Evolutionary conservation across 225 moss, liverwort and hornwort genomes (phyloP).

Genomic region (Pseudisothecium myosuroides): DNA sequence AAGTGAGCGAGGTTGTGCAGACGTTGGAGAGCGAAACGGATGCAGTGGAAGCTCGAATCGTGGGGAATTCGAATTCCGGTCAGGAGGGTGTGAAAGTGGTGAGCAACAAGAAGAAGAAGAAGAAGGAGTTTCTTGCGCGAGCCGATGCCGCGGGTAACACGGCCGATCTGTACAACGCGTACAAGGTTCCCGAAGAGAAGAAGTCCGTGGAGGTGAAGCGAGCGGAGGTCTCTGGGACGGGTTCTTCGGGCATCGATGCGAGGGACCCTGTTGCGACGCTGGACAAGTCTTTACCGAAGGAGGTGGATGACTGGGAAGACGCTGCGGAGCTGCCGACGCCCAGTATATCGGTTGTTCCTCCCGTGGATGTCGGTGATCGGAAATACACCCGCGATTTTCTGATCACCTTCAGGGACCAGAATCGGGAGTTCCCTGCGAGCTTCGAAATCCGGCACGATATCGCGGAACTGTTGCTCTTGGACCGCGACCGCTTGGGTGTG

Average conservation of each 20-base stretch:
- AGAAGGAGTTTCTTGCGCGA: conserved; percentile 67
- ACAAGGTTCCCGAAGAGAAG: conserved; percentile 91
- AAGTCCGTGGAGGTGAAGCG: conserved; percentile 75
- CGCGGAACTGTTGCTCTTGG: conserved; percentile 6
- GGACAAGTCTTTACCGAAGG: conserved; percentile 52
- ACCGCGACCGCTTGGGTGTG: conserved; percentile 7
- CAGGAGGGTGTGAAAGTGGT: conserved; percentile 29
- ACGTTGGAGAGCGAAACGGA: conserved; percentile 43
- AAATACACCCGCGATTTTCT: conserved; percentile 88
- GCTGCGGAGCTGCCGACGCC: conserved; percentile 86
- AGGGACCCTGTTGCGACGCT: conserved; percentile 29
- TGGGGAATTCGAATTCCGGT: conserved; percentile 18
- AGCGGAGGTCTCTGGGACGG: conserved; percentile 33
- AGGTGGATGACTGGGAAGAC: conserved; percentile 97
- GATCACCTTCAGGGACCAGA: conserved; percentile 60
- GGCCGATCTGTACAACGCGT: conserved; percentile 86
- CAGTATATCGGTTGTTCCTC: conserved; percentile 13
- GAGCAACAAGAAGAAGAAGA: conserved; percentile 74
- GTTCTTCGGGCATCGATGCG: conserved; percentile 23
- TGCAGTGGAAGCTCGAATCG: neutral
- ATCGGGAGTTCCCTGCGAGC: conserved; percentile 38
- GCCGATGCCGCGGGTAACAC: conserved; percentile 89
- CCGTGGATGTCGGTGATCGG: conserved; percentile 33
- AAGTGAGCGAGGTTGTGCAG: conserved; percentile 22
- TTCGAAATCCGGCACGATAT: conserved; percentile 74